Evolutionary conservation across 2,329 filamentous ascomycete genomes (phyloP).

Genomic region (Ascochyta pisi): DNA sequence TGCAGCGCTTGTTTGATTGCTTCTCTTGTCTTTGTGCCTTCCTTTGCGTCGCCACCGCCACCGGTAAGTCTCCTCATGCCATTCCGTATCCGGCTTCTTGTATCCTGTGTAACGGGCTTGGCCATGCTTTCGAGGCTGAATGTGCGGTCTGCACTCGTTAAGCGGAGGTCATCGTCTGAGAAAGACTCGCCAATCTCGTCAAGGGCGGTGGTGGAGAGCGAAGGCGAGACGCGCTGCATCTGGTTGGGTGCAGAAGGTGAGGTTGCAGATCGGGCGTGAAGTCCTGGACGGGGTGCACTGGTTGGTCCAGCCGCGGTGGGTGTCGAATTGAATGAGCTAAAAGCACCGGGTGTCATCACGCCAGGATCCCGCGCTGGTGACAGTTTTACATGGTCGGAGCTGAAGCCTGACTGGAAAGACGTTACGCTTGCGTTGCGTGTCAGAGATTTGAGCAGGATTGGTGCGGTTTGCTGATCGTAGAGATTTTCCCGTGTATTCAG

Average conservation of each 20-base stretch:
- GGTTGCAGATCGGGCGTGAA: slow-evolving; percentile 85
- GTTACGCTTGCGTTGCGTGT: slow-evolving; percentile 72
- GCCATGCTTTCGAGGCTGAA: slow-evolving; percentile 60
- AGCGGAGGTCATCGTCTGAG: slow-evolving; percentile 73
- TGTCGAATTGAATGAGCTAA: slow-evolving; percentile 48
- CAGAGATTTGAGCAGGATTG: slow-evolving; percentile 84
- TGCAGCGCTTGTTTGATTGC: slow-evolving; percentile 45
- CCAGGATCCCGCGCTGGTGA: slow-evolving; percentile 62
- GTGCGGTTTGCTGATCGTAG: slow-evolving; percentile 91
- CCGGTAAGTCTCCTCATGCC: slow-evolving; percentile 70
- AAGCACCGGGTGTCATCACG: slow-evolving; percentile 65
- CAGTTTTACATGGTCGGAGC: slow-evolving; percentile 67
- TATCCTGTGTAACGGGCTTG: slow-evolving; percentile 64
- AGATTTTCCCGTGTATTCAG: slow-evolving; percentile 71
- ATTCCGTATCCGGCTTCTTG: slow-evolving; percentile 56
- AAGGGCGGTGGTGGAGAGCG: slow-evolving; percentile 70
- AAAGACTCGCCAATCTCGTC: slow-evolving; percentile 79
- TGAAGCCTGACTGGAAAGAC: slow-evolving; percentile 86
- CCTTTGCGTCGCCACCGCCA: slow-evolving; percentile 53
- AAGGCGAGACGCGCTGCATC: slow-evolving; percentile 54
- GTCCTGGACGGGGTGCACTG: slow-evolving; percentile 61
- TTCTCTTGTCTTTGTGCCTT: slow-evolving; percentile 48
- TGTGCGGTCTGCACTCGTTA: slow-evolving; percentile 33
- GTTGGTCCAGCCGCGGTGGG: slow-evolving; percentile 24
- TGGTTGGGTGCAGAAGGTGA: slow-evolving; percentile 69